Evolutionary conservation across 192 early-diverging fungal genomes (phyloP).

Genomic region (Coemansia sp.): DNA sequence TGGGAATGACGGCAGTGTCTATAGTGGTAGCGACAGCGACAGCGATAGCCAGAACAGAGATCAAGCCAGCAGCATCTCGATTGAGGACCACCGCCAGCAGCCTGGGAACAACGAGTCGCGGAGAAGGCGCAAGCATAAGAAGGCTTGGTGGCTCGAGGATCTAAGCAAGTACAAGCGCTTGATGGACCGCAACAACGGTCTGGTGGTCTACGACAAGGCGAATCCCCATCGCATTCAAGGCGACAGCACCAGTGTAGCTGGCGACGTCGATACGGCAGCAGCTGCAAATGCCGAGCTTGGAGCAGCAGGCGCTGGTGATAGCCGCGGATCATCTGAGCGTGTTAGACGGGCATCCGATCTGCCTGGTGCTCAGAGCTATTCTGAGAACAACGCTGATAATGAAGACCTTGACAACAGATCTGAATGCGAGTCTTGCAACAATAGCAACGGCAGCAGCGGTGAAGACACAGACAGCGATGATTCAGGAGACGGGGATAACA

Average conservation of each 20-base stretch:
- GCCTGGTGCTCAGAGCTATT: neutral
- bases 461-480: neutral
- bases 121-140: slow-evolving; percentile 15
- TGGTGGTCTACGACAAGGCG: slow-evolving; percentile 57
- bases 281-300: neutral
- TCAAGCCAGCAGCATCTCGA: neutral
- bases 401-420: neutral
- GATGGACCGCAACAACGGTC: slow-evolving; percentile 51
- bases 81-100: neutral
- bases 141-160: slow-evolving; percentile 52
- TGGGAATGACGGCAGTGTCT: neutral
- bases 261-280: neutral
- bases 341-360: neutral
- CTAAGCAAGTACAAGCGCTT: slow-evolving; percentile 54
- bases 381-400: neutral
- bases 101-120: neutral
- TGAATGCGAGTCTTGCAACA: neutral
- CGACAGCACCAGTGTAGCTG: slow-evolving; percentile 10
- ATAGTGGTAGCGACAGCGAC: slow-evolving; percentile 8
- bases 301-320: neutral
- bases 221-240: slow-evolving; percentile 55
- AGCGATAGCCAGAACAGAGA: neutral
- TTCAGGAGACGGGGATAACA: neutral
- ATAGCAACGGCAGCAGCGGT: neutral
- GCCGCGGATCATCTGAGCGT: slow-evolving; percentile 11